A percentile compares a stretch with the other conserved stretches of the same genome.
These are phyloP conservation scores for Epichloe typhina DNA, from an alignment of 2,329 filamentous ascomycete genomes.

Conservation along the genomic window DNA sequence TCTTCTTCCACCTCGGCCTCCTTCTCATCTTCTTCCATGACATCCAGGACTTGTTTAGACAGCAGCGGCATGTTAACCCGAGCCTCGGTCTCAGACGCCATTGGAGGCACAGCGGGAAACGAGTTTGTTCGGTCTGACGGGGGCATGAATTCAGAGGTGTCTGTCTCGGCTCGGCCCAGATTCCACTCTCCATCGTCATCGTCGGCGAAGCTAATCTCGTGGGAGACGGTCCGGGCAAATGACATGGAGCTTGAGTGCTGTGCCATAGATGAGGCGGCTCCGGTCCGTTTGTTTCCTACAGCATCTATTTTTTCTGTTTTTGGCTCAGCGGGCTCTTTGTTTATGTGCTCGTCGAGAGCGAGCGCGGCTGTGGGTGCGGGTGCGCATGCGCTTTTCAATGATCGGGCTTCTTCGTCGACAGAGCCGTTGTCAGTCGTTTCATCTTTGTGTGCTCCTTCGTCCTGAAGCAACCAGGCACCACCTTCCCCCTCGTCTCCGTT, in stretches of 20 bases:
- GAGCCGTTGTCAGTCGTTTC: neutral
- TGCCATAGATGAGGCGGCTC: constrained; percentile 16
- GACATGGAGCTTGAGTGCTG: constrained; percentile 50
- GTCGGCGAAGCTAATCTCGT: constrained; percentile 45
- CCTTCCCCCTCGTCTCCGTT: constrained; percentile 11
- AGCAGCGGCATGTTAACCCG: constrained; percentile 27
- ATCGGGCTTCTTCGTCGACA: neutral
- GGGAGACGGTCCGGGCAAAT: constrained; percentile 50
- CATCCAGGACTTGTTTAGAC: constrained; percentile 38
- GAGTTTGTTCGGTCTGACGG: constrained; percentile 47
- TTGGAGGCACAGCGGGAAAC: constrained; percentile 43
- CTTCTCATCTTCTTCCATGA: constrained; percentile 39
- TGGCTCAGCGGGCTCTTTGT: neutral
- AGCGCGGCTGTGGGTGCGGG: neutral
- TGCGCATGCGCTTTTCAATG: no score
- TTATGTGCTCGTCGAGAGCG: neutral
- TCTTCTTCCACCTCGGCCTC: constrained; percentile 31
- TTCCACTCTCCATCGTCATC: constrained; percentile 49
- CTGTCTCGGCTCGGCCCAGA: constrained; percentile 35
- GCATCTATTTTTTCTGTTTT: neutral
- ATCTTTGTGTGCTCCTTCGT: constrained; percentile 5
- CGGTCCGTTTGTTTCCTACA: neutral
- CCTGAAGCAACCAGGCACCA: constrained; percentile 14
- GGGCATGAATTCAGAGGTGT: constrained; percentile 50
- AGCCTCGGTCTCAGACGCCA: constrained; percentile 15